Evolutionary conservation across 305 asterid genomes (phyloP).

Genomic region (Fraxinus xanthoxyloides): DNA sequence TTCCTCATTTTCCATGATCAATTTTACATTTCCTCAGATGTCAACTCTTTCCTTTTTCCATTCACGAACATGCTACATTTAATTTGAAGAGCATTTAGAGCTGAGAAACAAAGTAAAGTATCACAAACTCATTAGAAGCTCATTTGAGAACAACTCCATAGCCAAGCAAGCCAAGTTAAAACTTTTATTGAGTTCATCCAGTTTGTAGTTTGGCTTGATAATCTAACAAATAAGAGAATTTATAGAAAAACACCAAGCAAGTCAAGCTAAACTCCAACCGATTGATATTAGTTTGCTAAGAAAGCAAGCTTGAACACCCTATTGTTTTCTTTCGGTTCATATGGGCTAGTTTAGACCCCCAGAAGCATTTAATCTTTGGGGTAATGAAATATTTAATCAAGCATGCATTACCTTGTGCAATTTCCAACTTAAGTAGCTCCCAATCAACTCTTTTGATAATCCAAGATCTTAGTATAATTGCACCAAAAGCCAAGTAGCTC

Average conservation of each 20-base stretch:
- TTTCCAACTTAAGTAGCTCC: constrained; percentile 21
- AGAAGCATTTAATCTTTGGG: background rate
- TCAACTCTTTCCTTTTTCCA: background rate
- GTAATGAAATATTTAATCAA: background rate
- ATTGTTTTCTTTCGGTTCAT: background rate
- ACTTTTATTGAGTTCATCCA: background rate
- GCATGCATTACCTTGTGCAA: background rate
- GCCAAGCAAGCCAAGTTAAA: background rate
- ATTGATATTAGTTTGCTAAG: background rate
- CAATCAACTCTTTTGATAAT: background rate
- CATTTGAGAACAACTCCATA: background rate
- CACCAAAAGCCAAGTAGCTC: background rate
- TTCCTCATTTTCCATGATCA: constrained; percentile 1
- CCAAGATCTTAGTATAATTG: background rate
- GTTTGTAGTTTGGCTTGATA: background rate
- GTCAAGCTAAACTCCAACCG: background rate
- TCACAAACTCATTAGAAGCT: background rate
- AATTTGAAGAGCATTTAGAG: background rate
- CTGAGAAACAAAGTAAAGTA: background rate
- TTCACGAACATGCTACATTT: background rate
- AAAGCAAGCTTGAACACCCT: background rate
- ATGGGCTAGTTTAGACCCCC: background rate
- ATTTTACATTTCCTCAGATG: background rate
- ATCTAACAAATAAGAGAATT: background rate
- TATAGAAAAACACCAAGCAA: background rate